These are phyloP conservation scores for Lojkania enalia DNA, from an alignment of 2,329 filamentous ascomycete genomes.

Conservation along the genomic window DNA sequence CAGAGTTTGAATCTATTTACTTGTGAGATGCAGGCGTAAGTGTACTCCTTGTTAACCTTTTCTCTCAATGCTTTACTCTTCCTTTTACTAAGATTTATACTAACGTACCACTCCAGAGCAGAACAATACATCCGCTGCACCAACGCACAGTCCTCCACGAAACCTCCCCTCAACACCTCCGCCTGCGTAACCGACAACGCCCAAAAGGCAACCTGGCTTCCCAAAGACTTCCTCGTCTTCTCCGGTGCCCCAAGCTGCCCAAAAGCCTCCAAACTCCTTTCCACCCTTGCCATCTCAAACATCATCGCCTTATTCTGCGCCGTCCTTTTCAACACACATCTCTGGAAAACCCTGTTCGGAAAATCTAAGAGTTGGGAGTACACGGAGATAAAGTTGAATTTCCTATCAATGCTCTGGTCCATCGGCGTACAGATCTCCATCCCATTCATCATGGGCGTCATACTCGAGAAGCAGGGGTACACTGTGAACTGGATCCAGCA, in stretches of 20 bases:
- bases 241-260: neutral
- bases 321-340: conserved; percentile 2
- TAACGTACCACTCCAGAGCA: neutral
- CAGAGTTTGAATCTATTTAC: neutral
- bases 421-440: conserved; percentile 7
- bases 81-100: neutral
- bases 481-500: conserved; percentile 12
- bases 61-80: too few species aligned
- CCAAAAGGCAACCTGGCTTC: conserved; percentile 3
- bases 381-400: conserved; percentile 7
- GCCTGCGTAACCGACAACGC: neutral
- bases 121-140: conserved; percentile 5
- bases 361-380: conserved; percentile 1
- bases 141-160: neutral
- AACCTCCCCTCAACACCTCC: neutral
- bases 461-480: conserved; percentile 9
- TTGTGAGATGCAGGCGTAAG: conserved; percentile 1
- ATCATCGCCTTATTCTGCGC: conserved; percentile 9
- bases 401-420: conserved; percentile 7
- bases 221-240: conserved; percentile 1
- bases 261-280: conserved; percentile 5
- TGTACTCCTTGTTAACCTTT: too few species aligned
- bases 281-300: conserved; percentile 5
- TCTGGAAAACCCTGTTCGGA: conserved; percentile 4
- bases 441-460: conserved; percentile 10